Percentiles rank a stretch among this genome's conserved stretches.
phyloP scores from a whole-genome alignment of 2,329 filamentous ascomycete genomes.

The Penicillium occitanis region DNA sequence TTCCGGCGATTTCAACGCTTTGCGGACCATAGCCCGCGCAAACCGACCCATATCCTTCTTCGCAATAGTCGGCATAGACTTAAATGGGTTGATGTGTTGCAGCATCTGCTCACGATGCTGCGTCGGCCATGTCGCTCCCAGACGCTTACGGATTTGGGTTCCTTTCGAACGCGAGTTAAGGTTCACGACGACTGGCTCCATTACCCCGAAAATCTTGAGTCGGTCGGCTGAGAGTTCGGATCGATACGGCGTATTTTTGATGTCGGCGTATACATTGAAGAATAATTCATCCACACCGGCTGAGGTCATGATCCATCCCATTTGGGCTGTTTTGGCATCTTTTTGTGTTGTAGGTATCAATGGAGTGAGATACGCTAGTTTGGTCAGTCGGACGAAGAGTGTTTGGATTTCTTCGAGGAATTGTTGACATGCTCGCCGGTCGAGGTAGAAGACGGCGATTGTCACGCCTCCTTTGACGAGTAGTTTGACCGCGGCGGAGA shows the following conservation, averaged over 20 bases:
- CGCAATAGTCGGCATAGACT: not conserved
- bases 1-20: not conserved
- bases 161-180: not conserved
- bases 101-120: not conserved
- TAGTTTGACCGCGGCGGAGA: not conserved
- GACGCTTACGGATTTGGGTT: not conserved
- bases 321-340: not conserved
- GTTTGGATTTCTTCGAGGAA: conserved; percentile 7
- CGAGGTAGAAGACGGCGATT: not conserved
- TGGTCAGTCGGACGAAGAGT: not conserved
- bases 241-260: not conserved
- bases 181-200: not conserved
- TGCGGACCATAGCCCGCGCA: conserved; percentile 6
- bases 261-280: not conserved
- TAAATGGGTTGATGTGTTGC: not conserved
- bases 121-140: not conserved
- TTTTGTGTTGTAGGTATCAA: not conserved
- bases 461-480: not conserved
- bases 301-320: conserved; percentile 6
- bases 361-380: not conserved
- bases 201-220: not conserved
- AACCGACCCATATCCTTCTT: conserved; percentile 7
- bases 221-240: not conserved
- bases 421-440: not conserved
- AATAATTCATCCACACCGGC: not conserved